These are phyloP conservation scores for Cyberlindnera saturnus DNA, from an alignment of 805 yeast species.

Conservation along the genomic window DNA sequence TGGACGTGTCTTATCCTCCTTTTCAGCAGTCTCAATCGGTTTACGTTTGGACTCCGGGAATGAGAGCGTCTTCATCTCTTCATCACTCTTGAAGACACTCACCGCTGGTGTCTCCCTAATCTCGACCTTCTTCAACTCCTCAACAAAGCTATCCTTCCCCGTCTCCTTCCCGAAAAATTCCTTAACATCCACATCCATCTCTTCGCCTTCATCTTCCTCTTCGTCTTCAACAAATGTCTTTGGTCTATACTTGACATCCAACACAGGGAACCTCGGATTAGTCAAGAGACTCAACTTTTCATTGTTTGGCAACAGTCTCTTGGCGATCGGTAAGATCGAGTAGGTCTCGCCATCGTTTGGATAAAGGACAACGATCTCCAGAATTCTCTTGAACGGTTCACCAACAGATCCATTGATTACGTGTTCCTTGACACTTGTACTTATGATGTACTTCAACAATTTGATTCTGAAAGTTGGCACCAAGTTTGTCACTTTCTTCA, in stretches of 20 bases:
- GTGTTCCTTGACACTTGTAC: slow-evolving; percentile 29
- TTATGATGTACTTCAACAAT: slow-evolving; percentile 41
- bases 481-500: slow-evolving; percentile 41
- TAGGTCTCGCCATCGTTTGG: slow-evolving; percentile 58
- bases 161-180: slow-evolving; percentile 7
- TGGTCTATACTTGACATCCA: slow-evolving; percentile 17
- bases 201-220: slow-evolving; percentile 14
- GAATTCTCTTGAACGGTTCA: slow-evolving; percentile 28
- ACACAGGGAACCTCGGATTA: slow-evolving; percentile 69
- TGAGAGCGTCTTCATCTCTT: slow-evolving; percentile 19
- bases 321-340: slow-evolving; percentile 68
- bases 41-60: slow-evolving; percentile 12
- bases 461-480: slow-evolving; percentile 60
- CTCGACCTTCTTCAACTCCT: slow-evolving; percentile 12
- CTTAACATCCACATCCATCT: slow-evolving; percentile 3
- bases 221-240: slow-evolving; percentile 25
- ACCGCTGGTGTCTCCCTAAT: slow-evolving; percentile 1
- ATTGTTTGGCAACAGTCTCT: slow-evolving; percentile 42
- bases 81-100: slow-evolving; percentile 19
- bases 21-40: not conserved
- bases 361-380: slow-evolving; percentile 53
- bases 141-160: slow-evolving; percentile 9
- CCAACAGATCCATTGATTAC: slow-evolving; percentile 25
- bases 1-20: slow-evolving; percentile 13
- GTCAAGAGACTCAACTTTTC: slow-evolving; percentile 51